Evolutionary conservation across 2,329 filamentous ascomycete genomes (phyloP).

Genomic region (Sporothrix humicola): DNA sequence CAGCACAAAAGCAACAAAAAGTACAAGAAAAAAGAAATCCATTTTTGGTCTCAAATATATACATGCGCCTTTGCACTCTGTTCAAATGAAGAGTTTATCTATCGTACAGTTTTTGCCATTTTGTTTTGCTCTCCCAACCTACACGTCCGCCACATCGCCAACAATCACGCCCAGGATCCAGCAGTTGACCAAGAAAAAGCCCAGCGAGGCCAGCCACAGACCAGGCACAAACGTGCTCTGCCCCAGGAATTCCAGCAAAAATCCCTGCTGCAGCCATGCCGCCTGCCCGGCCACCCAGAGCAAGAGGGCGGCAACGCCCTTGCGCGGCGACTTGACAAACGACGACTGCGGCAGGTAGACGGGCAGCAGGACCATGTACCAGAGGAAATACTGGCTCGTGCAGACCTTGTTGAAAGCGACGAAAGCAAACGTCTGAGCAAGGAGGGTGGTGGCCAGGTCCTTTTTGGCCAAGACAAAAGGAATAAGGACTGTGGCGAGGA

Average conservation of each 20-base stretch:
- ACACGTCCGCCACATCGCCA: slow-evolving; percentile 56
- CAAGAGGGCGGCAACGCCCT: slow-evolving; percentile 68
- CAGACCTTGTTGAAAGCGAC: slow-evolving; percentile 99
- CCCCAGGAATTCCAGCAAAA: slow-evolving; percentile 78
- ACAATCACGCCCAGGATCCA: slow-evolving; percentile 87
- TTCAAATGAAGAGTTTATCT: background rate
- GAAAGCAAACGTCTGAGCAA: slow-evolving; percentile 96
- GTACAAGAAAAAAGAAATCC: background rate
- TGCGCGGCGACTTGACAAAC: slow-evolving; percentile 63
- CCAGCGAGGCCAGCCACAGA: slow-evolving; percentile 74
- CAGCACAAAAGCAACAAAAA: background rate
- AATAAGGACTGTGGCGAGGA: slow-evolving; percentile 78
- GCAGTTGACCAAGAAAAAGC: slow-evolving; percentile 84
- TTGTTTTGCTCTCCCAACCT: background rate
- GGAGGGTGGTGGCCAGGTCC: slow-evolving; percentile 81
- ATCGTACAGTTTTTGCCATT: background rate
- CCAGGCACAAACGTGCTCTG: slow-evolving; percentile 83
- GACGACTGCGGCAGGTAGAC: slow-evolving; percentile 85
- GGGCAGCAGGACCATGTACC: slow-evolving; percentile 94
- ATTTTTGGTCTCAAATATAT: background rate
- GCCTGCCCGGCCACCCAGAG: slow-evolving; percentile 81
- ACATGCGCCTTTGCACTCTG: background rate
- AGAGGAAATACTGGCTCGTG: slow-evolving; percentile 99
- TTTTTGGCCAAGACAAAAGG: slow-evolving; percentile 74
- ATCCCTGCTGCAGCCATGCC: slow-evolving; percentile 77